Evolutionary conservation across 257 asterid species (phyloP), one percentile per base, ranked within the genome.

Genomic region (Schizonepeta tenuifolia): DNA sequence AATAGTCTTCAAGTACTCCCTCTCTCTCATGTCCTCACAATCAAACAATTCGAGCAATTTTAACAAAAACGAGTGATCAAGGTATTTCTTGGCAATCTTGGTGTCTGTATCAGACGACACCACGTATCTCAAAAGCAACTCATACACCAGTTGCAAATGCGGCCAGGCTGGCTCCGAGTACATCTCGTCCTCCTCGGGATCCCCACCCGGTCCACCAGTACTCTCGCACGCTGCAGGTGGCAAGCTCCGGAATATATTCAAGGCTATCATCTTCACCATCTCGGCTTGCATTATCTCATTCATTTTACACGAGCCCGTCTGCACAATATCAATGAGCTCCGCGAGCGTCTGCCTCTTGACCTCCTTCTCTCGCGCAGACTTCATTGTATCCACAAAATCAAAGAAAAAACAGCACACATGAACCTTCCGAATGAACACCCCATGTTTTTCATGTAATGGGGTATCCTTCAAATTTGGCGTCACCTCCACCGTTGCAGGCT

Each of bases 221-320:
- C 54, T 84, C 81, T 89, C 96, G 56, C 86, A 87, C 0, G 85
- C 63, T 20, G 88, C 75, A 31, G 97, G 97, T 54, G 97, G 97
- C 78, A 93, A 78, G 71, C 87, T 65, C 40, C 96, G 87, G 81
- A 91, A 91, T 74, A 93, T 72, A 71, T 93, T 93, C 67, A 79
- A 11, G 7, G 90, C 86, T 65, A 91, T 80, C 97, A 91, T 91
- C 80, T 83, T 86, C 4, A 91, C 82, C 87, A 93, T 63, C 81
- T 88, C 96, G 67, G 86, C 96, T 76, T 91, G 97, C 97, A 93
- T 93, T 33, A 91, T 75, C 79, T 93, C 98, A 28, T 91, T 93
- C 96, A 93, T 71, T 70, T 89, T 91, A 80, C 83, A 87, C 5
- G 96, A 83, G 1, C 93, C 89, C 0, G 95, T 80, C 75, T 91